Percentiles rank a stretch among this genome's conserved stretches.
These are phyloP conservation scores for Floccularia luteovirens DNA, from an alignment of 768 basidiomycete genomes.

Conservation along the genomic window DNA sequence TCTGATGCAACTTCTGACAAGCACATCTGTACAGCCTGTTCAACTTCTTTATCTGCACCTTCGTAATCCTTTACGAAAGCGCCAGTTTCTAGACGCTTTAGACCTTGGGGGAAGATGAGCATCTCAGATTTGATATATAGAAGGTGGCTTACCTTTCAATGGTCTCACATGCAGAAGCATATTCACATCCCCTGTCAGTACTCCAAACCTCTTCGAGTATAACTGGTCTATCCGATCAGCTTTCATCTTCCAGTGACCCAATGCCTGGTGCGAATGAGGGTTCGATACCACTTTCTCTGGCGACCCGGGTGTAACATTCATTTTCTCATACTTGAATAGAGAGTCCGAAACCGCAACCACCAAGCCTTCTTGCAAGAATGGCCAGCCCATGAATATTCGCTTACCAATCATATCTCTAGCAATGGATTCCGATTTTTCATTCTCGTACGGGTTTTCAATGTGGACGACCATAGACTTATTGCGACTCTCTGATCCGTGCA, in stretches of 20 bases:
- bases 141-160: conserved; percentile 61
- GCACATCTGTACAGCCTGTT: conserved; percentile 84
- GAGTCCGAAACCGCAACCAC: conserved; percentile 85
- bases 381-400: conserved; percentile 83
- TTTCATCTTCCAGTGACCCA: conserved; percentile 73
- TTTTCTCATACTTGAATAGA: conserved; percentile 79
- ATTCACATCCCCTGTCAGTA: conserved; percentile 76
- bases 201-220: conserved; percentile 87
- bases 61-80: conserved; percentile 96
- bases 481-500: conserved; percentile 83
- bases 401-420: conserved; percentile 71
- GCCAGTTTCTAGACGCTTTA: conserved; percentile 83
- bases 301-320: conserved; percentile 40
- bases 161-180: conserved; percentile 84
- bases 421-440: conserved; percentile 59
- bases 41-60: conserved; percentile 68
- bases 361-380: conserved; percentile 88
- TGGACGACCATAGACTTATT: conserved; percentile 94
- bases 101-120: conserved; percentile 38
- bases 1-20: conserved; percentile 77
- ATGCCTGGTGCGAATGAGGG: conserved; percentile 63
- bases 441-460: conserved; percentile 70
- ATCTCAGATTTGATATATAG: conserved; percentile 1
- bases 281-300: conserved; percentile 54
- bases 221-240: conserved; percentile 74